phyloP scores from a whole-genome alignment of 1,284 basidiomycete genomes.

The Naganishia sp. region DNA sequence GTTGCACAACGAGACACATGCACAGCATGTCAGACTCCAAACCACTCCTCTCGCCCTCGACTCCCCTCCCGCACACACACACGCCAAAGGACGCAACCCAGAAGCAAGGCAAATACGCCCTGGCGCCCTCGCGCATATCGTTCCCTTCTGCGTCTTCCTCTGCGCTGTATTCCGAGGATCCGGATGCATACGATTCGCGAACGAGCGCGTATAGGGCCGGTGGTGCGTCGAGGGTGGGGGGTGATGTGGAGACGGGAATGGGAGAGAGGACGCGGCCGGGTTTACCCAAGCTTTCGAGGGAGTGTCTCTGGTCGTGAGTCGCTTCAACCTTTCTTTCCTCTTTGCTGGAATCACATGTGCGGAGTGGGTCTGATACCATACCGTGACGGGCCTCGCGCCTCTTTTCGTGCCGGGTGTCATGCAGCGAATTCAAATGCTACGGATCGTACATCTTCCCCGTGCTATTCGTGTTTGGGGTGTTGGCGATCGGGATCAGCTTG shows the following conservation, averaged over 20 bases:
- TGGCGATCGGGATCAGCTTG: slow-evolving; percentile 41
- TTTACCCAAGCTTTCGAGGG: slow-evolving; percentile 39
- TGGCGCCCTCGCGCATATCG: background rate
- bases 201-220: slow-evolving; percentile 12
- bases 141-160: slow-evolving; percentile 16
- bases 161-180: slow-evolving; percentile 17
- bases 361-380: too few species aligned
- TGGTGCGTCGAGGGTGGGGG: background rate
- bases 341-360: background rate
- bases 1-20: too few species aligned
- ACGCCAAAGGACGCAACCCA: background rate
- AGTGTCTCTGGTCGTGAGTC: slow-evolving; percentile 42
- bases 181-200: slow-evolving; percentile 10
- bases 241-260: slow-evolving; percentile 3
- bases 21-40: slow-evolving; percentile 12
- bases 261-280: slow-evolving; percentile 29
- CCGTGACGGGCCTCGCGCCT: background rate
- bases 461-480: slow-evolving; percentile 43
- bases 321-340: background rate
- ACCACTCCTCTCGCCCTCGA: slow-evolving; percentile 1
- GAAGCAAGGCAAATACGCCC: slow-evolving; percentile 23
- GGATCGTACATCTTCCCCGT: slow-evolving; percentile 46
- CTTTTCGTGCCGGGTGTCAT: background rate
- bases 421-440: slow-evolving; percentile 49
- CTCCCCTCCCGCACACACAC: background rate